phyloP scores from a whole-genome alignment of 768 basidiomycete genomes.

The Bullera alba region DNA sequence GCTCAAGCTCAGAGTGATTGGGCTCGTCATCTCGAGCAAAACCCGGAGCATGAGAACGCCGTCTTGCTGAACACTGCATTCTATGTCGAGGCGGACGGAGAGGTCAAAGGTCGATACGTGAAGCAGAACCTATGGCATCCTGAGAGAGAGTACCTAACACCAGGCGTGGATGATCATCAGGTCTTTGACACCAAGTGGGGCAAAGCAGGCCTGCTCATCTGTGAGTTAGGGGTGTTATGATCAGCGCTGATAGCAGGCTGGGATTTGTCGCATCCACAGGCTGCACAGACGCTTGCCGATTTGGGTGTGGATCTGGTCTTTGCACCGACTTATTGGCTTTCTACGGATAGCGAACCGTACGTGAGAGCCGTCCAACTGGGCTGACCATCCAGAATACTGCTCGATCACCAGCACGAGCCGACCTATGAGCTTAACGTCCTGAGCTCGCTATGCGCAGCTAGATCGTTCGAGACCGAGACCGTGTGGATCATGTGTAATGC shows the following conservation, averaged over 20 bases:
- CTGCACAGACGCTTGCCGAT: slow-evolving; percentile 28
- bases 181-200: slow-evolving; percentile 35
- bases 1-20: slow-evolving; percentile 14
- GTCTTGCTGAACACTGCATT: slow-evolving; percentile 34
- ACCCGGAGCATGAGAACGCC: slow-evolving; percentile 11
- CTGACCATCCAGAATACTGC: slow-evolving; percentile 9
- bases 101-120: slow-evolving; percentile 25
- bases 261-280: slow-evolving; percentile 37
- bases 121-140: slow-evolving; percentile 43
- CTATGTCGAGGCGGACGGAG: slow-evolving; percentile 28
- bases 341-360: slow-evolving; percentile 40
- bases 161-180: slow-evolving; percentile 26
- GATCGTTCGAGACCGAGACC: slow-evolving; percentile 40
- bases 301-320: slow-evolving; percentile 38
- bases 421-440: slow-evolving; percentile 31
- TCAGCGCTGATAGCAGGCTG: no score
- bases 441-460: slow-evolving; percentile 20
- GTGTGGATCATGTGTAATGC: slow-evolving; percentile 35
- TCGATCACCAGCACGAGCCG: slow-evolving; percentile 16
- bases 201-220: slow-evolving; percentile 37
- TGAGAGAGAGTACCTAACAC: slow-evolving; percentile 35
- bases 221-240: slow-evolving; percentile 15
- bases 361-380: slow-evolving; percentile 2
- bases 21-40: slow-evolving; percentile 16
- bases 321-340: slow-evolving; percentile 38